Evolutionary conservation across 192 early-diverging fungal species (phyloP), one percentile per base, ranked within the genome.

Genomic region (Coemansia sp.): DNA sequence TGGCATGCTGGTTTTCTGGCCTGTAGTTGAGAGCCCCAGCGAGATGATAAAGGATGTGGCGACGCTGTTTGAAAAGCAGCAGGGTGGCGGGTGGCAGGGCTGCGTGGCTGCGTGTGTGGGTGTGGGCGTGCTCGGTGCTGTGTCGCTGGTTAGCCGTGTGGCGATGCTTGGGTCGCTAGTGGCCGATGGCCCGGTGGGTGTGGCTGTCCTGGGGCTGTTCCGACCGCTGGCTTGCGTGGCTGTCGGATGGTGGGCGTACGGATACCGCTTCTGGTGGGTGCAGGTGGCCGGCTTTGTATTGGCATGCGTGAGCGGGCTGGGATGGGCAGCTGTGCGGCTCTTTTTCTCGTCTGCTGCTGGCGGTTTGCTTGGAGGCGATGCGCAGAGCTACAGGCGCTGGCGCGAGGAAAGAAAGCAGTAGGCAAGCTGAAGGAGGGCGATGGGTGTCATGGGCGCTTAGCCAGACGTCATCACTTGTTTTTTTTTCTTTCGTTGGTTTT

Each of bases 241-340:
- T 15, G 37, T 72, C 18, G 69, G 69, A 9, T 72, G 69, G 69
- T 72, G 69, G 69, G n/a, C 20, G 1, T 72, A 60, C 35, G 69
- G 58, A 3, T 72, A 60, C 18, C 28, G 29, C 1, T 32, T 57
- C 36, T 44, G 30, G 38, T 4, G 38, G 17, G 24, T 60, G 19
- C 69, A 72, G 33, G 17, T 48, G 9, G 30, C 30, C 22, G 69
- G 61, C 11, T 60, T 65, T 27, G 26, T 18, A 18, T n/a, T 49
- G 9, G 65, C 58, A 3, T n/a, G n/a, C n/a, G n/a, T n/a, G n/a
- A n/a, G n/a, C n/a, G n/a, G n/a, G n/a, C n/a, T n/a, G n/a, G n/a
- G n/a, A n/a, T n/a, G n/a, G n/a, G n/a, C n/a, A n/a, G n/a, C n/a
- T n/a, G n/a, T n/a, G n/a, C n/a, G n/a, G n/a, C n/a, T n/a, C n/a